Evolutionary conservation across 2,329 filamentous ascomycete species (phyloP).

Genomic region (Pleoardoris graminearum): DNA sequence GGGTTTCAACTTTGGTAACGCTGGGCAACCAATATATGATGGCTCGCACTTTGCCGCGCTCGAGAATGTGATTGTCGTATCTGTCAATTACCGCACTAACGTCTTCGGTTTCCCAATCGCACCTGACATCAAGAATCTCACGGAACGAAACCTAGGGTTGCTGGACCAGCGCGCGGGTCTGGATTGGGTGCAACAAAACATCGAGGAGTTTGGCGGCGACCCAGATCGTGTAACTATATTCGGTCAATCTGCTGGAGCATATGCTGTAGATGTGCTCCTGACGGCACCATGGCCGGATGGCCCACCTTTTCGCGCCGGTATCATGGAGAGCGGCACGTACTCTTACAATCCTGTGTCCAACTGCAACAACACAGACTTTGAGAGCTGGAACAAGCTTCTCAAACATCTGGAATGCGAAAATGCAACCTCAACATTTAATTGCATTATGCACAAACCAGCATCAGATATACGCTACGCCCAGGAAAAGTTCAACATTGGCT

Average conservation of each 20-base stretch:
- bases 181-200: conserved; percentile 57
- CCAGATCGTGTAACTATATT: conserved; percentile 53
- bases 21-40: conserved; percentile 20
- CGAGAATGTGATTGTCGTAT: conserved; percentile 29
- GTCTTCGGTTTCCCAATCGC: conserved; percentile 26
- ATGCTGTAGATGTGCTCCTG: conserved; percentile 23
- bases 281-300: conserved; percentile 23
- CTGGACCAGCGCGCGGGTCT: conserved; percentile 58
- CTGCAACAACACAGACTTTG: conserved; percentile 12
- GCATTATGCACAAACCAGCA: conserved; percentile 7
- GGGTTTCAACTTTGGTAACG: conserved; percentile 24
- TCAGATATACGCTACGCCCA: conserved; percentile 8
- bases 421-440: conserved; percentile 8
- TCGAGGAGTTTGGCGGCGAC: conserved; percentile 54
- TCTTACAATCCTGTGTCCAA: conserved; percentile 9
- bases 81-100: conserved; percentile 32
- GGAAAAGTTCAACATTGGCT: conserved; percentile 9
- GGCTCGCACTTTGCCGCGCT: conserved; percentile 29
- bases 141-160: conserved; percentile 53
- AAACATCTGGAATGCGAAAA: conserved; percentile 8
- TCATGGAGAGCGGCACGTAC: conserved; percentile 26
- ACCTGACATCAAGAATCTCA: conserved; percentile 19
- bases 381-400: conserved; percentile 4
- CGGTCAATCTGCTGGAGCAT: conserved; percentile 32
- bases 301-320: conserved; percentile 27